A percentile compares a stretch with the other conserved stretches of the same genome.
Evolutionary conservation across 495 filamentous ascomycete species (phyloP).

Genomic region (Lepidopterella palustris): DNA sequence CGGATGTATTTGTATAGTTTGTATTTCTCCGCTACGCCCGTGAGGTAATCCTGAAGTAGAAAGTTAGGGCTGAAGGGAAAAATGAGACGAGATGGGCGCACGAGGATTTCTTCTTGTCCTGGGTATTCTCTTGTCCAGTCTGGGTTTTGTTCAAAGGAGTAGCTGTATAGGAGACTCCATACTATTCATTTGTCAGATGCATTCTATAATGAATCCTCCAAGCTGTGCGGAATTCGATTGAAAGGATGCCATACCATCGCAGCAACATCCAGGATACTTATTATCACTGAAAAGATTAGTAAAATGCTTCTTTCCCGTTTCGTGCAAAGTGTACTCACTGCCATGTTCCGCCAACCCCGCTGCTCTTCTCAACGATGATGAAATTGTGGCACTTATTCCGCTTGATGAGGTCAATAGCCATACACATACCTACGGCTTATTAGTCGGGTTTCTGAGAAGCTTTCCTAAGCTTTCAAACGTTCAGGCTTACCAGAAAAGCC

Average conservation of each 20-base stretch:
- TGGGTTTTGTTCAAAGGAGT: conserved; percentile 59
- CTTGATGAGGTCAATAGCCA: conserved; percentile 52
- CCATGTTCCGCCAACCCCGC: conserved; percentile 51
- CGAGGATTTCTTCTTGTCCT: conserved; percentile 55
- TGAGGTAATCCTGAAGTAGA: conserved; percentile 43
- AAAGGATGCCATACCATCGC: conserved; percentile 38
- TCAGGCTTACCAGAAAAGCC: conserved; percentile 42
- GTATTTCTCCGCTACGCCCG: conserved; percentile 52
- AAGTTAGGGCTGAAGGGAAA: neutral
- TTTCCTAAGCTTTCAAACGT: neutral
- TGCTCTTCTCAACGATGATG: conserved; percentile 50
- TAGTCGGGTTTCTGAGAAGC: neutral
- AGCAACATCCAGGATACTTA: conserved; percentile 49
- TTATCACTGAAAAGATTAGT: conserved; percentile 36
- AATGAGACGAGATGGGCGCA: conserved; percentile 9
- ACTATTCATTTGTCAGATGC: conserved; percentile 32
- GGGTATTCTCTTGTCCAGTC: conserved; percentile 60
- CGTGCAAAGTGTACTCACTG: conserved; percentile 34
- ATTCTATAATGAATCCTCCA: neutral
- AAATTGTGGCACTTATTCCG: conserved; percentile 49
- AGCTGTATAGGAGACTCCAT: conserved; percentile 52
- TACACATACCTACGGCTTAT: conserved; percentile 39
- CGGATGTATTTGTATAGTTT: conserved; percentile 51
- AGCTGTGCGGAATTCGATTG: neutral
- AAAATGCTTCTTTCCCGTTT: neutral